Conservation (phyloP, 2,329 filamentous ascomycete genomes). For the Colletotrichum zoysiae region DNA sequence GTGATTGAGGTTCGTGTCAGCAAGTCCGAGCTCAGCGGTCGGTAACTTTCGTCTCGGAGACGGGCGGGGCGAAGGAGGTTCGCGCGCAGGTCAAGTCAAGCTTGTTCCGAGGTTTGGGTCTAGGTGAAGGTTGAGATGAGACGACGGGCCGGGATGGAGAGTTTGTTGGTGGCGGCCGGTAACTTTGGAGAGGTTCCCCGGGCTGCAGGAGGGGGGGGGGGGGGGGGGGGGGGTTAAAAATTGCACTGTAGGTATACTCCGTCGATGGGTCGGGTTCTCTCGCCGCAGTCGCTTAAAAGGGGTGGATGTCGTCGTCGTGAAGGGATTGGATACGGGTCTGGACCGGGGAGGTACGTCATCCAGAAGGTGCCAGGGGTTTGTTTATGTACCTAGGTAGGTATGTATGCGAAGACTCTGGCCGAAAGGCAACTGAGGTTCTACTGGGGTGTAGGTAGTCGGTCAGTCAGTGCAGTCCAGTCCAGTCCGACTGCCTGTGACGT, state of each 20-base stretch:
- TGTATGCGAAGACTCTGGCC: neutral
- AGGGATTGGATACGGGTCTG: constrained; percentile 3
- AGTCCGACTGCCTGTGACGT: too few relatives aligned
- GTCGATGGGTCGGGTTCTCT: neutral
- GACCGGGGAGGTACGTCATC: neutral
- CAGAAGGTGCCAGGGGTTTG: neutral
- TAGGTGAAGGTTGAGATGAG: constrained; percentile 2
- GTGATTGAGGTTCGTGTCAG: neutral
- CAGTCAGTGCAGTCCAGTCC: too few relatives aligned
- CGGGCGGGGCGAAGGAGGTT: neutral
- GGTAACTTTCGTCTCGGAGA: constrained; percentile 12
- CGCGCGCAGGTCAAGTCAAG: neutral
- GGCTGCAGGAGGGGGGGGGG: neutral
- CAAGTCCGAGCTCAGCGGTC: neutral
- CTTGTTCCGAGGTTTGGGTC: neutral
- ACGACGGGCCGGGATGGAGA: neutral
- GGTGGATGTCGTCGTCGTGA: constrained; percentile 10
- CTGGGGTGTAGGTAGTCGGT: neutral
- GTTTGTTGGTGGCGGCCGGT: neutral
- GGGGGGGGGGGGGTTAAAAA: neutral
- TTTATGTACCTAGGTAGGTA: too few relatives aligned
- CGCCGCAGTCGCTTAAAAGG: constrained; percentile 7
- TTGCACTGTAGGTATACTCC: neutral
- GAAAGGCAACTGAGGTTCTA: neutral
- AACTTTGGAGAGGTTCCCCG: neutral